Percentiles rank a stretch among this genome's conserved stretches.
Evolutionary conservation across 495 filamentous ascomycete genomes (phyloP).

Genomic region (Podospora pseudoanserina): DNA sequence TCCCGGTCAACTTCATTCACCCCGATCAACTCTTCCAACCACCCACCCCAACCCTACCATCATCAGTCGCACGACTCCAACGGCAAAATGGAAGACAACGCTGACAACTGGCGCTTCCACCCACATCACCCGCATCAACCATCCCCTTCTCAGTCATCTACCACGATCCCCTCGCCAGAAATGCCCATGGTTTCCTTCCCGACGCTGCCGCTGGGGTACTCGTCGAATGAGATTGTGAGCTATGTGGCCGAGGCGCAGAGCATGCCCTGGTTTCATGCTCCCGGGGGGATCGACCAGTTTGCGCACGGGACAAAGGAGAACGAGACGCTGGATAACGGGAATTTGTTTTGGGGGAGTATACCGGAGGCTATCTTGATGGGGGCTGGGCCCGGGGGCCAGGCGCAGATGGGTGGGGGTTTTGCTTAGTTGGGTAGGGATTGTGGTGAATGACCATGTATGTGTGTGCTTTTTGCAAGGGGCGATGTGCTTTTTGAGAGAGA

Average conservation of each 20-base stretch:
- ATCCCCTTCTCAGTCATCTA: constrained; percentile 10
- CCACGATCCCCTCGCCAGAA: constrained; percentile 3
- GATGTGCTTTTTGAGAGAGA: too few relatives aligned
- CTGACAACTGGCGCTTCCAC: constrained; percentile 13
- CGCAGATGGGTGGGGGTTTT: not conserved
- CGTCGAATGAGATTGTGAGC: constrained; percentile 24
- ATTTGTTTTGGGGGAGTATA: constrained; percentile 29
- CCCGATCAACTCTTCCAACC: constrained; percentile 46
- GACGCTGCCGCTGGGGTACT: constrained; percentile 22
- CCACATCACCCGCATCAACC: constrained; percentile 9
- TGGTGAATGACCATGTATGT: too few relatives aligned
- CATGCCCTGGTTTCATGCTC: constrained; percentile 32
- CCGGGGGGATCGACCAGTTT: constrained; percentile 42
- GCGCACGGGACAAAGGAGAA: constrained; percentile 35
- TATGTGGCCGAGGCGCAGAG: constrained; percentile 33
- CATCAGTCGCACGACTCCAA: constrained; percentile 5
- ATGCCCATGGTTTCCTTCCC: not conserved
- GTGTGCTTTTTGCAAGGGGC: too few relatives aligned
- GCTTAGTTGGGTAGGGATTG: too few relatives aligned
- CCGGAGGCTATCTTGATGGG: constrained; percentile 8
- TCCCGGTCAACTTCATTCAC: constrained; percentile 44
- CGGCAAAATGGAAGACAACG: constrained; percentile 11
- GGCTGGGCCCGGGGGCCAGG: not conserved
- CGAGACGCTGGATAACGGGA: constrained; percentile 22
- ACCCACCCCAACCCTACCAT: constrained; percentile 21